Conservation (phyloP, 2,329 filamentous ascomycete species). For the Stachybotrys elegans region DNA sequence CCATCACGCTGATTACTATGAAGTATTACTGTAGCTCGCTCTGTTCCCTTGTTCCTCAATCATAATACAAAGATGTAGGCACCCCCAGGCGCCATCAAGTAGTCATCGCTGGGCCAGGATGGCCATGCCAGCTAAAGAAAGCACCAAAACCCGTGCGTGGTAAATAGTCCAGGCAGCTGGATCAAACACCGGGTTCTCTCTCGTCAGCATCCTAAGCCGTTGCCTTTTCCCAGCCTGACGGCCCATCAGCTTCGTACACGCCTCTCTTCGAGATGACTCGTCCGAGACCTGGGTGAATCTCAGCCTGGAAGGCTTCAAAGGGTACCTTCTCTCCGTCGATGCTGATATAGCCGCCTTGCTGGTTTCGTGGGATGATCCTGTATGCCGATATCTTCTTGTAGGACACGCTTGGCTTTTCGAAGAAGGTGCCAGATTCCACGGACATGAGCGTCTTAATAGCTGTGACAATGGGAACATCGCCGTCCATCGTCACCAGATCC, state of each 20-base stretch:
- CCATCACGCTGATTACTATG: too few species aligned
- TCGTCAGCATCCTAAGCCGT: constrained; percentile 19
- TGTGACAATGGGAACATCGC: constrained; percentile 62
- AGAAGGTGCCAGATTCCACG: constrained; percentile 69
- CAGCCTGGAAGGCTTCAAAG: constrained; percentile 86
- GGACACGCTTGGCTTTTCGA: constrained; percentile 70
- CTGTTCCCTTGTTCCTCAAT: too few species aligned
- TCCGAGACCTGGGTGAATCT: constrained; percentile 77
- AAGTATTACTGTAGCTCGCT: too few species aligned
- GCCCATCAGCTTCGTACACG: constrained; percentile 62
- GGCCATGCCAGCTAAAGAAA: too few species aligned
- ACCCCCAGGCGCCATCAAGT: too few species aligned
- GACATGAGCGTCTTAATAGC: constrained; percentile 66
- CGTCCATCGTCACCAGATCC: constrained; percentile 78
- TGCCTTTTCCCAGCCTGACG: constrained; percentile 43
- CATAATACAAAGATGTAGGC: too few species aligned
- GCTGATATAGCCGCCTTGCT: constrained; percentile 77
- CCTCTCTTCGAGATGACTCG: constrained; percentile 77
- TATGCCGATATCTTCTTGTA: constrained; percentile 88
- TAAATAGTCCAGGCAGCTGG: too few species aligned
- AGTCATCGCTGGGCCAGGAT: too few species aligned
- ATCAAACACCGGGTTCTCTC: too few species aligned
- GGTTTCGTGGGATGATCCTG: constrained; percentile 70
- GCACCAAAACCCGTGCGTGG: too few species aligned
- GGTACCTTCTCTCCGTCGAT: constrained; percentile 88